These are phyloP conservation scores for Exophiala sideris DNA, from an alignment of 2,329 filamentous ascomycete genomes.

Conservation along the genomic window DNA sequence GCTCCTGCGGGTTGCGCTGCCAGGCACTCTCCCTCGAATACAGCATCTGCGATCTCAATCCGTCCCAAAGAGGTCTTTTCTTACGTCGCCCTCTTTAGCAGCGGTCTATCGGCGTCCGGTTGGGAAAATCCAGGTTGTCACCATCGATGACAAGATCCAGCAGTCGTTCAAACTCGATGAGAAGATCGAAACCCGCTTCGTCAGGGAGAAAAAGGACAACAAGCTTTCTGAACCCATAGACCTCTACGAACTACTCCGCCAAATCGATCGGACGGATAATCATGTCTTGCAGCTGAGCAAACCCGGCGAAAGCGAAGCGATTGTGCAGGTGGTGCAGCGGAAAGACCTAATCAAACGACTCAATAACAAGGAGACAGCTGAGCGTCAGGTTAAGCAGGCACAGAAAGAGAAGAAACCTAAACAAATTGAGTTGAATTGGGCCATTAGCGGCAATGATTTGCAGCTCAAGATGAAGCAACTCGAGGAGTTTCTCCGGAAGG, in stretches of 20 bases:
- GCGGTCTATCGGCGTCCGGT: slow-evolving; percentile 6
- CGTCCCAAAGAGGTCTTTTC: background rate
- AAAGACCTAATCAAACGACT: slow-evolving; percentile 47
- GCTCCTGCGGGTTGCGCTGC: slow-evolving; percentile 9
- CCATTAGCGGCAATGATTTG: slow-evolving; percentile 73
- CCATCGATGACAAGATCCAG: slow-evolving; percentile 22
- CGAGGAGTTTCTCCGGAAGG: slow-evolving; percentile 67
- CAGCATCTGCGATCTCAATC: background rate
- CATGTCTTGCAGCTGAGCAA: slow-evolving; percentile 50
- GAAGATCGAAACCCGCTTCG: slow-evolving; percentile 20
- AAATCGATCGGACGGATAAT: slow-evolving; percentile 49
- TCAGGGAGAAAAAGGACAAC: slow-evolving; percentile 20
- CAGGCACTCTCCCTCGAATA: background rate
- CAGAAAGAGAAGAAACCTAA: slow-evolving; percentile 50
- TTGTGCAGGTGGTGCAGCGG: slow-evolving; percentile 70
- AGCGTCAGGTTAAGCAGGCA: slow-evolving; percentile 39
- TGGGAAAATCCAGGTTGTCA: slow-evolving; percentile 16
- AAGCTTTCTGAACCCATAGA: slow-evolving; percentile 19
- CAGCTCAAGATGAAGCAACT: slow-evolving; percentile 67
- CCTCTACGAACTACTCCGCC: slow-evolving; percentile 34
- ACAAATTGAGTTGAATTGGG: slow-evolving; percentile 87
- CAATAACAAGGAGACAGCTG: slow-evolving; percentile 34
- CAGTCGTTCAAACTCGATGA: slow-evolving; percentile 22
- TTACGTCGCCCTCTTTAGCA: slow-evolving; percentile 2
- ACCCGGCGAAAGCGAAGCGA: slow-evolving; percentile 43